Evolutionary conservation across 176 grass and related monocot species (phyloP).

Genomic region (Oropetium thomaeum): DNA sequence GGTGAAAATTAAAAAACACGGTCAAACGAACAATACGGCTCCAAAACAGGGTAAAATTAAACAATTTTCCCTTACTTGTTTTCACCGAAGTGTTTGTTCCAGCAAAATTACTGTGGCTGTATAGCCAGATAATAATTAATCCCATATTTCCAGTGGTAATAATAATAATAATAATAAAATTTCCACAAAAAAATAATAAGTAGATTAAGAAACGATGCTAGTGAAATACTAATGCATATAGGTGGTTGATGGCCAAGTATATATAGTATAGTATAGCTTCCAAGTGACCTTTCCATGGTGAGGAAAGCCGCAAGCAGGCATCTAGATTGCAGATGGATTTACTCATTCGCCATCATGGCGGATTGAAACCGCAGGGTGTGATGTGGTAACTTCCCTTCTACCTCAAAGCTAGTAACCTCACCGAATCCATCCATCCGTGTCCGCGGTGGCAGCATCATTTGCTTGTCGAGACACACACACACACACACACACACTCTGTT

Average conservation of each 20-base stretch:
- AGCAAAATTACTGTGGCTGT: background rate
- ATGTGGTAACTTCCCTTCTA: conserved; percentile 37
- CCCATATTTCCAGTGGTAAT: background rate
- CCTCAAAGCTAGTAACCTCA: conserved; percentile 5
- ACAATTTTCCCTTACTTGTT: too few relatives aligned
- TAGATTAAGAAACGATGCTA: too few relatives aligned
- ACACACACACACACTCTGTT: too few relatives aligned
- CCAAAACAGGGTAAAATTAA: too few relatives aligned
- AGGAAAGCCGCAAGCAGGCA: conserved; percentile 26
- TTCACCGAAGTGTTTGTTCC: background rate
- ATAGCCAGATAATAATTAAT: background rate
- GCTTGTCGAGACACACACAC: background rate
- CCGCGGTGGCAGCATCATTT: background rate
- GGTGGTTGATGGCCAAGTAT: background rate
- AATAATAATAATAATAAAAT: too few relatives aligned
- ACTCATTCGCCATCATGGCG: conserved; percentile 40
- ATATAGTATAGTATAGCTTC: conserved; percentile 12
- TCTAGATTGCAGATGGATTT: conserved; percentile 5
- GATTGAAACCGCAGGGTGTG: conserved; percentile 7
- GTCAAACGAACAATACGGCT: too few relatives aligned
- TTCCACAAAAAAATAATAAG: too few relatives aligned
- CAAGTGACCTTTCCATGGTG: conserved; percentile 47
- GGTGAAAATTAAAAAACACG: too few relatives aligned
- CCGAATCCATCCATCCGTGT: background rate
- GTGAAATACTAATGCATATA: background rate